Evolutionary conservation across 2,329 filamentous ascomycete species (phyloP), one percentile per base, ranked within the genome.

Genomic region (Didymella exigua): DNA sequence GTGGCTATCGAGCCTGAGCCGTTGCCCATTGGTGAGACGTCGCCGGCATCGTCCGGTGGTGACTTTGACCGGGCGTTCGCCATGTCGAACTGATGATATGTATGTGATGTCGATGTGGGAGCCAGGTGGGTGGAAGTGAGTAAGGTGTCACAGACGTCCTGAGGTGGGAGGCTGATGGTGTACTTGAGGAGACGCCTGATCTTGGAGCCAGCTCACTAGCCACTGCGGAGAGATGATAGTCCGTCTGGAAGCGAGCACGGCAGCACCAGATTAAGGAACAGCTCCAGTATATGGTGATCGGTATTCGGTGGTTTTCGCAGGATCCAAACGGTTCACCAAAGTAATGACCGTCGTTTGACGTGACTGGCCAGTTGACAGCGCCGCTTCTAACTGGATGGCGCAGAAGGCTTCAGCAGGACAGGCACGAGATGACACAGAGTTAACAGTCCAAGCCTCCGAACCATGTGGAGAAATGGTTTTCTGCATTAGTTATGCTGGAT

Each of bases 11-110:
- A 46, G 27, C 57, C 61, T 43, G 65, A 49, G 18, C 42, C 37
- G 40, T 56, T 68, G 40, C 45, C 61, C 10, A 67, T 65, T 47
- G 72, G 70, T 59, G 71, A 71, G 43, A 67, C 57, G 49, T 72
- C 64, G 46, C 66, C 66, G 42, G 65, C 54, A 34, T 60, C 66
- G 30, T 54, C 60, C 27, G 62, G 58, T 41, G 67, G 59, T 30
- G 62, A 58, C 29, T 46, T 59, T 10, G 62, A 53, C 41, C 62
- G 60, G 33, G 59, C 53, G 34, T 62, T 64, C 8, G 65, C 59
- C 70, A 73, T 73, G 10, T 43, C 52, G 48, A 14, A 14, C 18
- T 11, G 47, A 31, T 30, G 19, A 5, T n/a, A n/a, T 54, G 11
- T 53, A 3, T 33, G 8, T 36, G 21, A 40, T 18, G 24, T 26